Base-by-base conservation (phyloP, 1,139 yeast genomes). In the Geotrichum aggregatum region DNA sequence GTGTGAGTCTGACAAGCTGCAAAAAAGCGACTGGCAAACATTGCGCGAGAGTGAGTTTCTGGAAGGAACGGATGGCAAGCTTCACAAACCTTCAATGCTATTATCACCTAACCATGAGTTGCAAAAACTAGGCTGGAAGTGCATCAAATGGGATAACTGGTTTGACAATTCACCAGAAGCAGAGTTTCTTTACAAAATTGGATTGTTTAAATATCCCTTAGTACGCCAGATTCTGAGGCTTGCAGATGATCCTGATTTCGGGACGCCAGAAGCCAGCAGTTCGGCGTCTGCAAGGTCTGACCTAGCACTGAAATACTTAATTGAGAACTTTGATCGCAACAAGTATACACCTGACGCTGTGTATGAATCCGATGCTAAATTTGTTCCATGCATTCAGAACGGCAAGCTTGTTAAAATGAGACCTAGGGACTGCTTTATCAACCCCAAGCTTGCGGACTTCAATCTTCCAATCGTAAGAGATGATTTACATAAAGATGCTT, bases 61-160 rank as follows among this genome's bases (percentile, higher is more conserved):
- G 51, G 63, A 61, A 18, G 54, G 61, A 14, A 56, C 49, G 1
- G 54, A 55, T 34, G 61, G 56, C 6, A 38, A 44, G 18, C 52
- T 56, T 14, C 60, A 52, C 44, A 51, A 49, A 21, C 66, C 62
- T 11, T 52, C 52, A 5, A 60, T 65, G 6, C 58, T 72, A 5
- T 71, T 61, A 52, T 66, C 69, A 2, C 76, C 76, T 0, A 52
- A 64, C 26, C 44, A 52, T 2, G 60, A 56, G 8, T 59, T 70
- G 3, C 52, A 56, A 18, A 53, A 50, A 14, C 59, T 72, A 14
- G 67, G 67, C 2, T 60, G 71, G 40, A 64, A 61, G 2, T 59
- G 66, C 3, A 54, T 72, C 19, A 56, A 59, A 30, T 70, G 71
- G 69, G 52, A 54, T 3, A 40, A 48, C 30, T 71, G 72, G 72